Percentiles rank a stretch among this genome's conserved stretches.
phyloP scores from a whole-genome alignment of 1,139 yeast genomes.

The Kodamaea suecica region DNA sequence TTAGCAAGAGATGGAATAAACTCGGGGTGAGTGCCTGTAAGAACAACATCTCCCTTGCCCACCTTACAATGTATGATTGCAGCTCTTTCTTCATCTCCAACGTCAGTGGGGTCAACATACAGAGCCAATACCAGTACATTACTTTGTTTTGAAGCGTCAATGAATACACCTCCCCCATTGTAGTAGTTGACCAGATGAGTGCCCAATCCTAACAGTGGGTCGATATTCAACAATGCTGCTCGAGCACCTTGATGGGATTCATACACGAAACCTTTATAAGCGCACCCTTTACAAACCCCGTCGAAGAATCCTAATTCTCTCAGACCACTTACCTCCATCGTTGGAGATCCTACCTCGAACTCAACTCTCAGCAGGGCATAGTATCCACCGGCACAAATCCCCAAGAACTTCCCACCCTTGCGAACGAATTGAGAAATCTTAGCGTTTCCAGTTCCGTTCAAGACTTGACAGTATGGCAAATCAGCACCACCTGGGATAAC shows the following conservation, averaged over 20 bases:
- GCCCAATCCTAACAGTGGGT: constrained; percentile 26
- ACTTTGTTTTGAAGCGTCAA: constrained; percentile 59
- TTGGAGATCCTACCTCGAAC: constrained; percentile 70
- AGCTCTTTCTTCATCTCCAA: constrained; percentile 50
- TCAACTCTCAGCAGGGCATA: constrained; percentile 75
- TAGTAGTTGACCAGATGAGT: constrained; percentile 43
- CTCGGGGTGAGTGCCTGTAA: constrained; percentile 93
- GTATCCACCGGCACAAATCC: constrained; percentile 97
- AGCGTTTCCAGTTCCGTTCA: constrained; percentile 68
- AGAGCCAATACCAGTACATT: constrained; percentile 71
- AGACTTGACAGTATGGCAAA: constrained; percentile 68
- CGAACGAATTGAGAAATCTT: constrained; percentile 63
- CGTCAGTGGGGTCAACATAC: constrained; percentile 48
- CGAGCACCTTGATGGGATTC: constrained; percentile 73
- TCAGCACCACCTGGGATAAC: constrained; percentile 98
- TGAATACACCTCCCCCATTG: constrained; percentile 89
- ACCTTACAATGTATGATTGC: constrained; percentile 65
- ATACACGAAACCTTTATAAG: constrained; percentile 75
- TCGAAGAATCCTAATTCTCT: constrained; percentile 81
- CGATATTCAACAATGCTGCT: constrained; percentile 49
- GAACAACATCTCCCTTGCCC: constrained; percentile 73
- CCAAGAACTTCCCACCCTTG: constrained; percentile 78
- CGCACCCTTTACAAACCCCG: constrained; percentile 80
- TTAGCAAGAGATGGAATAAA: constrained; percentile 57
- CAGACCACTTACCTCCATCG: constrained; percentile 77